A percentile compares a stretch with the other conserved stretches of the same genome.
Conservation (phyloP, 1,284 basidiomycete species). For the Phylloboletellus chloephorus region DNA sequence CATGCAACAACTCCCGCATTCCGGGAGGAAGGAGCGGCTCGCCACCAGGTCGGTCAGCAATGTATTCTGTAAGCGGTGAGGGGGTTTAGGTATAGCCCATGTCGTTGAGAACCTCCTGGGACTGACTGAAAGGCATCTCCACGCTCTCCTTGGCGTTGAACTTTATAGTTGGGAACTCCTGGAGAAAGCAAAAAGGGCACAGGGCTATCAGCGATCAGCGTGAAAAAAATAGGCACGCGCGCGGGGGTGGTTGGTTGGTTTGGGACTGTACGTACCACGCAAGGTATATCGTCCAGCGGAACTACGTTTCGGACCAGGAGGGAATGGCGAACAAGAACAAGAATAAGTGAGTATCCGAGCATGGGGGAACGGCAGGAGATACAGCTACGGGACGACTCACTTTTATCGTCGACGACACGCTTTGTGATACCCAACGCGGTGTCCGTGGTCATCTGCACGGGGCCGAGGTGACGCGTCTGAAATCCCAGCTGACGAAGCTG, state of each 20-base stretch:
- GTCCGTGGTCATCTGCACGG: slow-evolving; percentile 97
- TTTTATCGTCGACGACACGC: slow-evolving; percentile 74
- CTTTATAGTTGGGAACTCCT: slow-evolving; percentile 83
- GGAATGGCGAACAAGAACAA: not conserved
- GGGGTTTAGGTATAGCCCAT: not conserved
- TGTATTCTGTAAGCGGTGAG: slow-evolving; percentile 63
- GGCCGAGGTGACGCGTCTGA: slow-evolving; percentile 76
- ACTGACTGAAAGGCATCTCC: slow-evolving; percentile 90
- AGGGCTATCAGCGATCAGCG: no score
- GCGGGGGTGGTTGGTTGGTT: no score
- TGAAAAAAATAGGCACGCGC: no score
- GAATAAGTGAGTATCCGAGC: no score
- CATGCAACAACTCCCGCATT: slow-evolving; percentile 79
- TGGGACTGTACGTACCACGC: slow-evolving; percentile 61
- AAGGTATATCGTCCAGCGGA: slow-evolving; percentile 62
- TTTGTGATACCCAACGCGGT: slow-evolving; percentile 95
- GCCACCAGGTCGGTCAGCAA: slow-evolving; percentile 38
- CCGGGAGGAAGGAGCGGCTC: slow-evolving; percentile 81
- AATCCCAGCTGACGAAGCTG: slow-evolving; percentile 86
- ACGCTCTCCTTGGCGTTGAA: slow-evolving; percentile 84
- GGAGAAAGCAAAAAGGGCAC: no score
- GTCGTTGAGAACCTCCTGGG: not conserved
- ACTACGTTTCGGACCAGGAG: slow-evolving; percentile 7
- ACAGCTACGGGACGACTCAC: slow-evolving; percentile 35
- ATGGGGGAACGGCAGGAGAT: no score